phyloP scores from a whole-genome alignment of 768 basidiomycete species.

The Gautieria morchelliformis region DNA sequence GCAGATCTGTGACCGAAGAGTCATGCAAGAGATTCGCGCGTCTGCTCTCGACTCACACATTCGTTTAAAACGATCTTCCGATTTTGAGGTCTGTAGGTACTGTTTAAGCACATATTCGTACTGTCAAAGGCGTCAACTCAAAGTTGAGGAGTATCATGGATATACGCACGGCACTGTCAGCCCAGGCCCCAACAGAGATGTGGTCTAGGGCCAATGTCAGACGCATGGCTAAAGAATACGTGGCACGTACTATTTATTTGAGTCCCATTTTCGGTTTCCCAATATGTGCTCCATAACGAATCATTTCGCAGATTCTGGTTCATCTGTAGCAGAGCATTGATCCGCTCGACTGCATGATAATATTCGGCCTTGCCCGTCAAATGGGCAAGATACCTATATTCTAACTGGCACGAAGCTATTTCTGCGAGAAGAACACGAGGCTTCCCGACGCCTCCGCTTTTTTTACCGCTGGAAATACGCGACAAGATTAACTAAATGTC shows the following conservation, averaged over 20 bases:
- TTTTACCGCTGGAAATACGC: constrained; percentile 19
- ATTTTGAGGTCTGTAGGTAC: constrained; percentile 12
- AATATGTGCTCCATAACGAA: constrained; percentile 8
- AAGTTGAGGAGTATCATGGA: neutral
- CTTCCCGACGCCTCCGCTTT: neutral
- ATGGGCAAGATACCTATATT: constrained; percentile 12
- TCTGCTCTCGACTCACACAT: constrained; percentile 14
- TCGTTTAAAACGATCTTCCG: constrained; percentile 11
- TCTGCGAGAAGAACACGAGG: constrained; percentile 8
- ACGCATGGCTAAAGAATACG: neutral
- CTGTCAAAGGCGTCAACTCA: neutral
- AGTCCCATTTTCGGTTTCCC: constrained; percentile 5
- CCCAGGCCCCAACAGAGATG: constrained; percentile 7
- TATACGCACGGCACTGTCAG: constrained; percentile 9
- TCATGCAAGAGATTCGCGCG: neutral
- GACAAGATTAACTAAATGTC: neutral
- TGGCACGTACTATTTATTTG: constrained; percentile 5
- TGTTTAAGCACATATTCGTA: constrained; percentile 19
- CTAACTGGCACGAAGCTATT: constrained; percentile 11
- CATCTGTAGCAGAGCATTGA: neutral
- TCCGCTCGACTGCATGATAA: constrained; percentile 10
- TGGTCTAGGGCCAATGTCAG: neutral
- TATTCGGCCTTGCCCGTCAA: constrained; percentile 7
- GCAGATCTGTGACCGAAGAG: constrained; percentile 10
- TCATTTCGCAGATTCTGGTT: constrained; percentile 8